phyloP scores from a whole-genome alignment of 225 moss, liverwort and hornwort genomes.

The Marchantia polymorpha region DNA sequence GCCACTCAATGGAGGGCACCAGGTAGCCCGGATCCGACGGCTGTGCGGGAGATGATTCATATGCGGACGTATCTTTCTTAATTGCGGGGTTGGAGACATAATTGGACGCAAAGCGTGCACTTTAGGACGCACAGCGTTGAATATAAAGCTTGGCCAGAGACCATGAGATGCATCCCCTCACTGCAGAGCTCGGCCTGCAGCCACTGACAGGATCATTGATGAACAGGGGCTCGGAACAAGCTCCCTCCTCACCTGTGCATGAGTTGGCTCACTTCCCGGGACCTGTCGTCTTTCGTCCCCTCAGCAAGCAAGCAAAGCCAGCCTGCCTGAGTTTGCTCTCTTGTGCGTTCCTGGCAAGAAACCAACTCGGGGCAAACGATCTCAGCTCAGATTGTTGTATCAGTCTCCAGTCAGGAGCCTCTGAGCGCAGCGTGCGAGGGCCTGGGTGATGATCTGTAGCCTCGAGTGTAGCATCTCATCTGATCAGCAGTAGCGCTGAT shows the following conservation, averaged over 20 bases:
- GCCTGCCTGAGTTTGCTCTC: neutral
- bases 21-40: neutral
- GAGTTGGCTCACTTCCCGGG: neutral
- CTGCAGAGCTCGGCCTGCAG: neutral
- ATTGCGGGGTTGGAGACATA: slow-evolving; percentile 1
- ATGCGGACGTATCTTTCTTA: neutral
- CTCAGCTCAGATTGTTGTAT: neutral
- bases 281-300: neutral
- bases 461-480: slow-evolving; percentile 5
- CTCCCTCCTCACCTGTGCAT: neutral
- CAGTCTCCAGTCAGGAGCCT: neutral
- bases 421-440: neutral
- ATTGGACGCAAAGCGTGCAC: slow-evolving; percentile 10
- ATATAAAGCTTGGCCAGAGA: neutral
- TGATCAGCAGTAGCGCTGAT: too few species aligned
- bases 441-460: neutral
- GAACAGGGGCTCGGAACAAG: neutral
- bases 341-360: neutral
- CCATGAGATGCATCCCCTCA: neutral
- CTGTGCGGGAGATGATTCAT: neutral
- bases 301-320: neutral
- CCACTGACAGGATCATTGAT: slow-evolving; percentile 15
- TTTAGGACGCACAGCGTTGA: neutral
- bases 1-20: too few species aligned
- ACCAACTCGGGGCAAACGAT: neutral